Base-by-base conservation (phyloP, 2,329 filamentous ascomycete genomes). In the Sporothrix variecibatus region DNA sequence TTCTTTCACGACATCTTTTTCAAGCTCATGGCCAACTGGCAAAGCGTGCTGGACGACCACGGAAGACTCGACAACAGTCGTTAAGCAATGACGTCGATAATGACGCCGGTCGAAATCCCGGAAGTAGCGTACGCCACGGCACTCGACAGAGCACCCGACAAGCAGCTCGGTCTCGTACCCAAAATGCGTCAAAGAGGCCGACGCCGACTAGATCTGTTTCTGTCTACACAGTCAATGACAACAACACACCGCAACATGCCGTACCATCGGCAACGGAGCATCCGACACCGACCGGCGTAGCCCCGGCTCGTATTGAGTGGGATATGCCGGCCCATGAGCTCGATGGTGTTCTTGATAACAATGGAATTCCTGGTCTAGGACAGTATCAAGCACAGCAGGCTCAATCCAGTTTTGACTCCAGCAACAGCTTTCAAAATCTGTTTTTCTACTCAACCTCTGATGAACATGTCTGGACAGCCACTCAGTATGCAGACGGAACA, bases 11-110 rank as follows among this genome's bases (percentile, higher is more conserved):
- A 7, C 67, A 70, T 17, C 67, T 70, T 5, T 31, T 70, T 20
- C 67, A 70, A 11, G 67, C 67, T 8, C 67, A 70, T 40, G 67
- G 67, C 2, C 67, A 56, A 23, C 2, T n/a, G 12, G 67, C 67
- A 4, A 70, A 70, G 28, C 67, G 67, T 9, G 67, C 49, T 2
- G 67, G 67, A 1, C 67, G 67, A 20, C 67, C 67, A 58, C 58
- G 58, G 58, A 64, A 64, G 34, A 58, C 31, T 31, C 56, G 26
- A 31, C 56, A 31, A 17, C 26, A 58, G 56, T 58, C 56, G 23
- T 11, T 58, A 17, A 38, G 31, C 31, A 40, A 31, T 12, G 31
- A 40, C 9, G 28, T 11, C 34, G 58, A 17, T 2, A 40, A 38
- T n/a, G 58, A 64, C 1, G 28, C 28, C 17, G 56, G 56, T 9